These are phyloP conservation scores for Parvularia atlantis DNA, from an alignment of 78 protist genomes.

Conservation along the genomic window DNA sequence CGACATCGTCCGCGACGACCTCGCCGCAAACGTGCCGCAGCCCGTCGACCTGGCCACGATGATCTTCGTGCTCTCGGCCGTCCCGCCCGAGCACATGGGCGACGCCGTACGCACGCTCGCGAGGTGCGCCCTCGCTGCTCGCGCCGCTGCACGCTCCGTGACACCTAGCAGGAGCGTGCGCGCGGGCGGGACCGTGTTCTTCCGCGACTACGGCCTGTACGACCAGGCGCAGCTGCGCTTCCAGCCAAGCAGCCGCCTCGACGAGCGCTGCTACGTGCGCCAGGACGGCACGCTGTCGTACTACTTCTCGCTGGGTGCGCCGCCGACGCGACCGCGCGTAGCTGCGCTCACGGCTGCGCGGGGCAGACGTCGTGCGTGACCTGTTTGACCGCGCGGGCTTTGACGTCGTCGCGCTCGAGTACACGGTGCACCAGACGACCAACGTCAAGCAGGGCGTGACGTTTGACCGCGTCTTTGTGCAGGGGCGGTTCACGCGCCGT, in stretches of 20 bases:
- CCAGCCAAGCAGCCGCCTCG: neutral
- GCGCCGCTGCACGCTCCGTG: no score
- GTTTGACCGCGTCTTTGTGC: no score
- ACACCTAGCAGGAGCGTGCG: neutral
- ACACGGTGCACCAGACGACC: no score
- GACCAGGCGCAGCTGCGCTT: slow-evolving; percentile 34
- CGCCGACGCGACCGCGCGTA: no score
- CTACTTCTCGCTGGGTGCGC: slow-evolving; percentile 8
- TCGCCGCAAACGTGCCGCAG: neutral
- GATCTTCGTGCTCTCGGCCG: slow-evolving; percentile 38
- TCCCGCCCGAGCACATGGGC: slow-evolving; percentile 1
- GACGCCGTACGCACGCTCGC: neutral
- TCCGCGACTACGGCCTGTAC: slow-evolving; percentile 43
- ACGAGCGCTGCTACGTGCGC: slow-evolving; percentile 21
- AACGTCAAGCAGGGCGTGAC: no score
- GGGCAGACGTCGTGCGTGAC: no score
- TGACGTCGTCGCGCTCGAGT: no score
- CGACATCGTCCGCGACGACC: slow-evolving; percentile 5
- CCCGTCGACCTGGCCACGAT: slow-evolving; percentile 8
- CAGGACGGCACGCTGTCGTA: slow-evolving; percentile 41
- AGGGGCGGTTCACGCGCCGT: no score
- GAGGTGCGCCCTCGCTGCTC: no score
- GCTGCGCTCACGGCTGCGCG: no score
- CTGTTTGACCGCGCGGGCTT: no score
- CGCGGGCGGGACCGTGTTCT: slow-evolving; percentile 30